Conservation (phyloP, 1,284 basidiomycete species). For the Trichosporon sp. region DNA sequence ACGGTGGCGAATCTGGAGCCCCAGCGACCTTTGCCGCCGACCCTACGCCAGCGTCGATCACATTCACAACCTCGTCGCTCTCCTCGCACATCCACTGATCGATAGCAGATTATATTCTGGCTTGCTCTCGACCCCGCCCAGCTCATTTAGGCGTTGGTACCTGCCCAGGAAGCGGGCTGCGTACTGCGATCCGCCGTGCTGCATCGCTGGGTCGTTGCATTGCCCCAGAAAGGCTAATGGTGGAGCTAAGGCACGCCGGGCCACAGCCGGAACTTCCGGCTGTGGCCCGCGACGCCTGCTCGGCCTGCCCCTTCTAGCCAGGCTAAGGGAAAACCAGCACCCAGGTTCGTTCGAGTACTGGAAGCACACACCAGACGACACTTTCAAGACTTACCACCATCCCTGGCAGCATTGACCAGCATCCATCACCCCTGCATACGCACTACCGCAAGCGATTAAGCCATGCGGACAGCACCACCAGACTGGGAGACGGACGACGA, state of each 20-base stretch:
- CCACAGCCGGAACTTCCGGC: not conserved
- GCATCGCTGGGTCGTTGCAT: too few species aligned
- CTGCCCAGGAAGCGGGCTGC: not conserved
- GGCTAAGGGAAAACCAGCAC: not conserved
- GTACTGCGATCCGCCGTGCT: too few species aligned
- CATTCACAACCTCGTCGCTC: not conserved
- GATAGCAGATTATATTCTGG: not conserved
- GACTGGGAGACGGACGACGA: not conserved
- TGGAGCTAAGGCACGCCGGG: not conserved
- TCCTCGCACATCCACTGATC: not conserved
- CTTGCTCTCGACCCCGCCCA: too few species aligned
- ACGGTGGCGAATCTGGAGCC: constrained; percentile 3
- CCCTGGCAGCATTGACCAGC: too few species aligned
- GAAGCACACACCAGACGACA: not conserved
- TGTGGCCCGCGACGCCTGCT: not conserved
- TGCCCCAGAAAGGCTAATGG: not conserved
- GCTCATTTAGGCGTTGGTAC: not conserved
- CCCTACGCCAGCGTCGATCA: not conserved
- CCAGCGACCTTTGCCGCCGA: not conserved
- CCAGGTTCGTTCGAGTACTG: not conserved
- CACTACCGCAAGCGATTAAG: not conserved
- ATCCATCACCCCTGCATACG: not conserved
- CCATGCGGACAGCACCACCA: not conserved
- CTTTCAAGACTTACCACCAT: not conserved
- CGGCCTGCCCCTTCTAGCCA: not conserved